Evolutionary conservation across 805 yeast genomes (phyloP).

Genomic region (Ogataea nakhonphanomensis): DNA sequence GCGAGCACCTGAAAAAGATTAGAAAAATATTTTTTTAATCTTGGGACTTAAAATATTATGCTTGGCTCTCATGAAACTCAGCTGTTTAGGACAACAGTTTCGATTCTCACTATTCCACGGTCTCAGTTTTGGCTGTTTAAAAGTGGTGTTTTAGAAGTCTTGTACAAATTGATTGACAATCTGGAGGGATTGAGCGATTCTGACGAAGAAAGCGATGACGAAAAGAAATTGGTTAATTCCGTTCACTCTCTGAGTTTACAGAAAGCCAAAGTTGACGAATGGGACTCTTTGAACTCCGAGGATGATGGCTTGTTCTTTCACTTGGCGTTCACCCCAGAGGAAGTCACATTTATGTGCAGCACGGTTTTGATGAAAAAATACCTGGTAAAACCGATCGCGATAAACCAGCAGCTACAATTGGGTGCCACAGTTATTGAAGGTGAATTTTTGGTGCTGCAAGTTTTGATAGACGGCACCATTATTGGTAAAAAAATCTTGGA

Average conservation of each 20-base stretch:
- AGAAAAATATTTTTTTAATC: constrained; percentile 2
- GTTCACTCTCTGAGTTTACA: constrained; percentile 15
- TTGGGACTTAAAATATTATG: not conserved
- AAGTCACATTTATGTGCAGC: constrained; percentile 58
- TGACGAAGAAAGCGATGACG: constrained; percentile 11
- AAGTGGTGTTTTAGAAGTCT: constrained; percentile 46
- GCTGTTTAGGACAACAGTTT: constrained; percentile 42
- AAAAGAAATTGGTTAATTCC: constrained; percentile 10
- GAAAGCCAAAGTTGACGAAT: constrained; percentile 9
- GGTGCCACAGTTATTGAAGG: constrained; percentile 41
- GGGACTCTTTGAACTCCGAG: constrained; percentile 18
- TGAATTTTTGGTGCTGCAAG: constrained; percentile 50
- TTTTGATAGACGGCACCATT: constrained; percentile 56
- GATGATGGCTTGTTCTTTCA: constrained; percentile 51
- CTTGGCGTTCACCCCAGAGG: constrained; percentile 59
- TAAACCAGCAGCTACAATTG: constrained; percentile 20
- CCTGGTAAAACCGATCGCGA: constrained; percentile 39
- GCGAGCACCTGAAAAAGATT: not conserved
- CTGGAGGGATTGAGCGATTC: constrained; percentile 21
- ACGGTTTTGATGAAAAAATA: constrained; percentile 34
- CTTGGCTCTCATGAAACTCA: constrained; percentile 36
- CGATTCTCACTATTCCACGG: constrained; percentile 52
- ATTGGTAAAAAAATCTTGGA: constrained; percentile 53
- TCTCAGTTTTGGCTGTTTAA: constrained; percentile 51
- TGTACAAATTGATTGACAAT: constrained; percentile 36